Percentiles rank a stretch among this genome's conserved stretches.
These are phyloP conservation scores for Podaxis mareebaensis DNA, from an alignment of 768 basidiomycete species.

Conservation along the genomic window DNA sequence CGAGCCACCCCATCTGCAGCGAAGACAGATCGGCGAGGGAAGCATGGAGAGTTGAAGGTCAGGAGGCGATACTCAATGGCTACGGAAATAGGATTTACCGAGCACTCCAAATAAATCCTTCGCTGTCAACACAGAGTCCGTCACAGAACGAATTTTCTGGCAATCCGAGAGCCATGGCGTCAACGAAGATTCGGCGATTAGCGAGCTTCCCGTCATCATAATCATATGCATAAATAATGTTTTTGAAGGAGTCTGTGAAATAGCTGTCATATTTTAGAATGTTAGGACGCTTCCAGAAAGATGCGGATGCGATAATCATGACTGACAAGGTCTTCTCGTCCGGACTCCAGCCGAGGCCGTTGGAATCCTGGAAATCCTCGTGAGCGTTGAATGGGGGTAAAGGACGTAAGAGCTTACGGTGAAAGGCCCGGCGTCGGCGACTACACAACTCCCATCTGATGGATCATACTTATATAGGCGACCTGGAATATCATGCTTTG, in stretches of 20 bases:
- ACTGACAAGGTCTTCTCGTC: constrained; percentile 62
- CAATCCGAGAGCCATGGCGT: constrained; percentile 54
- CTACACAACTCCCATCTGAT: constrained; percentile 38
- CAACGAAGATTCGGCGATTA: constrained; percentile 58
- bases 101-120: constrained; percentile 69
- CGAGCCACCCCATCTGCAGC: constrained; percentile 63
- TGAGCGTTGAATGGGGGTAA: constrained; percentile 6
- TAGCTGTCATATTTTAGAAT: constrained; percentile 43
- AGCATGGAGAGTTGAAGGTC: neutral
- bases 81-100: constrained; percentile 28
- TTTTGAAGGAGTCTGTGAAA: constrained; percentile 68
- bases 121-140: constrained; percentile 64
- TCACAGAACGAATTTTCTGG: constrained; percentile 57
- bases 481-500: constrained; percentile 51
- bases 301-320: constrained; percentile 5
- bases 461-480: constrained; percentile 64
- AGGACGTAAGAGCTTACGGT: constrained; percentile 42
- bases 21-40: constrained; percentile 14
- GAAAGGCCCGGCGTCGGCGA: constrained; percentile 65
- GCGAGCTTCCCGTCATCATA: constrained; percentile 58
- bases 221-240: constrained; percentile 68
- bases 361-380: constrained; percentile 47
- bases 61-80: constrained; percentile 9
- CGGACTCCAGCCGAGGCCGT: constrained; percentile 65
- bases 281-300: constrained; percentile 1